These are phyloP conservation scores for Neurospora sp. DNA, from an alignment of 2,329 filamentous ascomycete genomes.

Conservation along the genomic window DNA sequence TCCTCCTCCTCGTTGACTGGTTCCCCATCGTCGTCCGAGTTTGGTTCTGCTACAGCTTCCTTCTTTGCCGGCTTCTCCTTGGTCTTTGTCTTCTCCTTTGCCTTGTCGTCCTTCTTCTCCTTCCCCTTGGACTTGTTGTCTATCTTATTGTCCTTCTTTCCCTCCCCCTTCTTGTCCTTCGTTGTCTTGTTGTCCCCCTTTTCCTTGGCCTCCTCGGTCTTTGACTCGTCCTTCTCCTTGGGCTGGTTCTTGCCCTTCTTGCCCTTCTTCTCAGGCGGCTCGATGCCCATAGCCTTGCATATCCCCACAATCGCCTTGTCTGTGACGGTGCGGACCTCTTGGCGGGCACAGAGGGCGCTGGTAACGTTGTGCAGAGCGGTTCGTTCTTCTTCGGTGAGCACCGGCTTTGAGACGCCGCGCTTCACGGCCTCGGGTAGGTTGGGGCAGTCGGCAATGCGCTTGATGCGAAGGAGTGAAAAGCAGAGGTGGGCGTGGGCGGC, in stretches of 20 bases:
- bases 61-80: slow-evolving; percentile 5
- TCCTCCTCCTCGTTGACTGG: slow-evolving; percentile 4
- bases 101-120: slow-evolving; percentile 4
- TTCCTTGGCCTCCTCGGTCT: slow-evolving; percentile 21
- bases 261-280: slow-evolving; percentile 34
- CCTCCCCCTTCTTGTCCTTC: slow-evolving; percentile 23
- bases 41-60: neutral
- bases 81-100: slow-evolving; percentile 8
- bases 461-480: slow-evolving; percentile 43
- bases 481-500: slow-evolving; percentile 46
- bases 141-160: slow-evolving; percentile 17
- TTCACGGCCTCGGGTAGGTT: slow-evolving; percentile 39
- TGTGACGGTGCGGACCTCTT: slow-evolving; percentile 38
- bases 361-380: slow-evolving; percentile 48
- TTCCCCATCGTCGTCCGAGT: slow-evolving; percentile 7
- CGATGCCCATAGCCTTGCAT: slow-evolving; percentile 37
- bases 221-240: slow-evolving; percentile 6
- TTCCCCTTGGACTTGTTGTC: slow-evolving; percentile 10
- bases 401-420: slow-evolving; percentile 36
- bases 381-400: slow-evolving; percentile 41
- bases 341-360: slow-evolving; percentile 44
- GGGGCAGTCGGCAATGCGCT: slow-evolving; percentile 39
- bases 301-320: slow-evolving; percentile 38
- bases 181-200: slow-evolving; percentile 24
- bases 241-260: slow-evolving; percentile 24